Conservation (phyloP, 1,284 basidiomycete species). For the Cutaneotrichosporon dermatis region DNA sequence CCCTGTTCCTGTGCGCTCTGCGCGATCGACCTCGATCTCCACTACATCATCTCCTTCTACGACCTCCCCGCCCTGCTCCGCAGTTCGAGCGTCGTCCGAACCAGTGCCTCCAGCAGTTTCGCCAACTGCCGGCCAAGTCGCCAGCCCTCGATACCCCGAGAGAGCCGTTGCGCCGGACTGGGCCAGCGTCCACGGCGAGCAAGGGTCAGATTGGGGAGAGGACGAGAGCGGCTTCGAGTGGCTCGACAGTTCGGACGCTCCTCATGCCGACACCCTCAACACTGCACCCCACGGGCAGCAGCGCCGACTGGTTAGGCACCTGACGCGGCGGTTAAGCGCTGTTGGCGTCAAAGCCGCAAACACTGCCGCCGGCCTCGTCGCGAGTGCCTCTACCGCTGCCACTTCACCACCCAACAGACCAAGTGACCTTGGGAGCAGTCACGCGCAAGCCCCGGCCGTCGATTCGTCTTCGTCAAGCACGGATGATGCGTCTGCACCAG, state of each 20-base stretch:
- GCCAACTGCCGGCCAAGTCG: no score
- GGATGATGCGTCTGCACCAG: background rate
- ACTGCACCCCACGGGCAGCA: background rate
- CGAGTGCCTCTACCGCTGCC: background rate
- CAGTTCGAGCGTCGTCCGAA: slow-evolving; percentile 2
- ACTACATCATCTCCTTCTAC: background rate
- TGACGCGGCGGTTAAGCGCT: background rate
- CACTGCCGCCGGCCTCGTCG: background rate
- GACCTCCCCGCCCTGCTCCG: background rate
- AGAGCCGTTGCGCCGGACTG: slow-evolving; percentile 22
- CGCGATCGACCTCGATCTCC: slow-evolving; percentile 4
- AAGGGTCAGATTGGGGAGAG: slow-evolving; percentile 46
- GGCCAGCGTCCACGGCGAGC: slow-evolving; percentile 42
- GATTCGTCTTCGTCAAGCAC: background rate
- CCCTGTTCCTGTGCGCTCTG: slow-evolving; percentile 14
- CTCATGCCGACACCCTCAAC: slow-evolving; percentile 7
- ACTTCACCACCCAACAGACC: background rate
- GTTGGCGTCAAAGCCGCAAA: slow-evolving; percentile 5
- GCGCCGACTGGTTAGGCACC: background rate
- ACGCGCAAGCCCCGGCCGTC: no score
- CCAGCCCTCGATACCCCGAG: slow-evolving; percentile 11
- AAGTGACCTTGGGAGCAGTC: no score
- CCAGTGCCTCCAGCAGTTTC: background rate
- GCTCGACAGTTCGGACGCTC: slow-evolving; percentile 34
- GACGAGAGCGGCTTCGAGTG: slow-evolving; percentile 45